Evolutionary conservation across 2,329 filamentous ascomycete species (phyloP).

Genomic region (Colletotrichum costaricense): DNA sequence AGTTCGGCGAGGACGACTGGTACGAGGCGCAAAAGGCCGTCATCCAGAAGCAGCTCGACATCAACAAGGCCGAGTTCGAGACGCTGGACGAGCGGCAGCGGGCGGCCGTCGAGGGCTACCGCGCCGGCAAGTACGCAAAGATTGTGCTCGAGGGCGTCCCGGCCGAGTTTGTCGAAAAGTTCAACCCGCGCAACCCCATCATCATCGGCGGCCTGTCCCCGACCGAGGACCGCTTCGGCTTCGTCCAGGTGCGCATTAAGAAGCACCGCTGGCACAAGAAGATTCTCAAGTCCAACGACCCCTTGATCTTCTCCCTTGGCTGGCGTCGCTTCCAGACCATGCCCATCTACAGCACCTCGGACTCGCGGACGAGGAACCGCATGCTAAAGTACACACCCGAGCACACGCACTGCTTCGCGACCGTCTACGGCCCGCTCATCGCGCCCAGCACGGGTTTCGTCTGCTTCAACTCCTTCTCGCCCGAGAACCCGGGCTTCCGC

Average conservation of each 20-base stretch:
- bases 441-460: constrained; percentile 97
- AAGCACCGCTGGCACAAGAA: constrained; percentile 99
- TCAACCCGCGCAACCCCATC: constrained; percentile 84
- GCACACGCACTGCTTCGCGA: constrained; percentile 98
- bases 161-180: constrained; percentile 87
- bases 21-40: constrained; percentile 96
- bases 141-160: constrained; percentile 91
- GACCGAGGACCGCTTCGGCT: constrained; percentile 96
- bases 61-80: constrained; percentile 95
- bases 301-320: constrained; percentile 94
- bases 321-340: constrained; percentile 95
- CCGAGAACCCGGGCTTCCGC: constrained; percentile 88
- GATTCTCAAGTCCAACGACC: constrained; percentile 98
- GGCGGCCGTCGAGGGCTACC: constrained; percentile 87
- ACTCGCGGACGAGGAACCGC: constrained; percentile 91
- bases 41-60: constrained; percentile 94
- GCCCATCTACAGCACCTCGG: constrained; percentile 94
- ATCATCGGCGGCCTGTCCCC: constrained; percentile 92
- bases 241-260: constrained; percentile 96
- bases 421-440: constrained; percentile 94
- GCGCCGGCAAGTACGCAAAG: constrained; percentile 92
- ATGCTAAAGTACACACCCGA: constrained; percentile 99
- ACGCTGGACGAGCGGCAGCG: constrained; percentile 86
- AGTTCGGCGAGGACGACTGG: constrained; percentile 98
- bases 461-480: constrained; percentile 89